Conservation (phyloP, 169 alveolate species). For the Pseudocohnilembus persalinus region DNA sequence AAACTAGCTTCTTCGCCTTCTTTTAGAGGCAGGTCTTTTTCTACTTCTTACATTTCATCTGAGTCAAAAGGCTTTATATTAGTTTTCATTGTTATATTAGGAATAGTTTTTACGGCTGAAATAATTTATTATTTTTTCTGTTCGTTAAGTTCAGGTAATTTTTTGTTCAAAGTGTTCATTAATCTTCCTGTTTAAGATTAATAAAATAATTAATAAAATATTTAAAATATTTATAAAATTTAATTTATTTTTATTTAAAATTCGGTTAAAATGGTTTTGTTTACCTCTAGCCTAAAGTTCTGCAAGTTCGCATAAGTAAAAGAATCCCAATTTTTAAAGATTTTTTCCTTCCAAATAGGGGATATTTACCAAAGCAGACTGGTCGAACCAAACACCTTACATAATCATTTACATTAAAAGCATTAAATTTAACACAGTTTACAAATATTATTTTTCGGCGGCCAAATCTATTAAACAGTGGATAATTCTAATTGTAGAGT, state of each 20-base stretch:
- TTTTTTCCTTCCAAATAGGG: conserved; percentile 65
- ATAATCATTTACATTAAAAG: conserved; percentile 75
- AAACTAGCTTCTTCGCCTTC: conserved; percentile 68
- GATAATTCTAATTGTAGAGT: conserved; percentile 80
- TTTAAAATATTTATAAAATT: no score
- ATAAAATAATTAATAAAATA: no score
- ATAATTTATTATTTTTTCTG: conserved; percentile 35
- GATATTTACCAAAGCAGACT: conserved; percentile 62
- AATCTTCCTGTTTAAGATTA: no score
- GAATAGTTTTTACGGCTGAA: conserved; percentile 56
- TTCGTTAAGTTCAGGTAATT: conserved; percentile 40
- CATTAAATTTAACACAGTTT: conserved; percentile 70
- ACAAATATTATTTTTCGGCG: conserved; percentile 64
- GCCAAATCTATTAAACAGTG: conserved; percentile 82
- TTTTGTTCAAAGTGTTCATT: no score
- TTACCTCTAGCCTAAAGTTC: conserved; percentile 48
- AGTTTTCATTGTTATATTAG: conserved; percentile 48
- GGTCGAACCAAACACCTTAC: conserved; percentile 81
- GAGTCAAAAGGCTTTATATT: conserved; percentile 42
- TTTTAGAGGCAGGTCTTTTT: conserved; percentile 41
- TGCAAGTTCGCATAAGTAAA: conserved; percentile 60
- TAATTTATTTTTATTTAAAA: no score
- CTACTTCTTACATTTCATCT: conserved; percentile 13
- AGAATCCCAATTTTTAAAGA: conserved; percentile 50
- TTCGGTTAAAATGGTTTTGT: no score